phyloP scores from a whole-genome alignment of 768 basidiomycete species.

The Rhodotorula babjevae region DNA sequence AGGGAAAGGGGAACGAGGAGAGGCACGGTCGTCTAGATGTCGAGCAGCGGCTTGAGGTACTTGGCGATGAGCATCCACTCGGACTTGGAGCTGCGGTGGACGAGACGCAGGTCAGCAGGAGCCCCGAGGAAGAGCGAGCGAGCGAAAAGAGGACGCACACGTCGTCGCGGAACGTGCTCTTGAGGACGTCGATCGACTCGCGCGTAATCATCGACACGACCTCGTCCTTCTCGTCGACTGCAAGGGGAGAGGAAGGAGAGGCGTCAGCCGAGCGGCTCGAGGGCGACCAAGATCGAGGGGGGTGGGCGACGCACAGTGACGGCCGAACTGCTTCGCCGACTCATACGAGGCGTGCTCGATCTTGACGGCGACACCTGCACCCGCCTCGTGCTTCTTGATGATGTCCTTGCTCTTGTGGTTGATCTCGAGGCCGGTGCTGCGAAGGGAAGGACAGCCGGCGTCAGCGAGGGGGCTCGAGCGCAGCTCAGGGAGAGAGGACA shows the following conservation, averaged over 20 bases:
- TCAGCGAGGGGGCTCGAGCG: neutral
- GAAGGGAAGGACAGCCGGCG: slow-evolving; percentile 22
- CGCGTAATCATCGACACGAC: slow-evolving; percentile 83
- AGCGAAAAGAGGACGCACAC: neutral
- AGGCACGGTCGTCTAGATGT: neutral
- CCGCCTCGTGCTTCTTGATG: slow-evolving; percentile 89
- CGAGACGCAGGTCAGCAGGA: neutral
- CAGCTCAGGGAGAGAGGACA: neutral
- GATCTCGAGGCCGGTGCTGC: slow-evolving; percentile 89
- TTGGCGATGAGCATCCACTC: slow-evolving; percentile 3
- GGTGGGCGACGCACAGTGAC: slow-evolving; percentile 70
- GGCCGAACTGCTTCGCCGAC: slow-evolving; percentile 88
- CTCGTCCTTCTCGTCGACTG: slow-evolving; percentile 77
- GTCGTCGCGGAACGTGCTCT: slow-evolving; percentile 55
- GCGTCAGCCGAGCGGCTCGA: too few relatives aligned
- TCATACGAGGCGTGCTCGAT: slow-evolving; percentile 97
- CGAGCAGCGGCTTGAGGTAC: neutral
- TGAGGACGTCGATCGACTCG: slow-evolving; percentile 90
- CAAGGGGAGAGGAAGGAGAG: neutral
- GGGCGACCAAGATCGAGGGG: neutral
- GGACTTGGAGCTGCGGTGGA: neutral
- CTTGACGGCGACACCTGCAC: slow-evolving; percentile 94
- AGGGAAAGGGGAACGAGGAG: neutral
- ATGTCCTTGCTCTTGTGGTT: slow-evolving; percentile 88
- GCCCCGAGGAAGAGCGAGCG: neutral